Evolutionary conservation across 371 early-diverging fungal species (phyloP), one percentile per base, ranked within the genome.

Genomic region (Smittium culicis): DNA sequence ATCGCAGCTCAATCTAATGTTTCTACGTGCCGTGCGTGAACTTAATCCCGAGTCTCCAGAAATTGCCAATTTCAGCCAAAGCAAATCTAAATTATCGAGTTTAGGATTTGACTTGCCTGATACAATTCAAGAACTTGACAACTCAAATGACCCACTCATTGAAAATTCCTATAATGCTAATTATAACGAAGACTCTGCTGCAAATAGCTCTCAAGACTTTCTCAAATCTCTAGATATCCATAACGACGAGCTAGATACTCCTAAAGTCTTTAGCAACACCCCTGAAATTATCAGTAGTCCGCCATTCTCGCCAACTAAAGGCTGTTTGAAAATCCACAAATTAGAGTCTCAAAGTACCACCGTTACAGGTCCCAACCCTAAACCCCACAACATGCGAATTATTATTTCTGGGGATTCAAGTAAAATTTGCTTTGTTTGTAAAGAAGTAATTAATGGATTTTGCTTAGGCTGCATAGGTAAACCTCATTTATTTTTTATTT

Each of bases 1-100:
- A 31, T 35, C 63, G n/a, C 31, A 30, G 63, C n/a, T 63, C 29
- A 32, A 63, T n/a, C 63, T 63, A n/a, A 5, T 63, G 33, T 33
- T 63, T 31, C 5, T 63, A n/a, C 20, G 33, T 11, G 63, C 63
- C 63, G 32, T 11, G n/a, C 1, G 33, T 24, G 63, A 63, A 33
- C n/a, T 32, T 11, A 35, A 17, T 30, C 5, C n/a, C 32, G 33
- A 32, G 35, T 33, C 60, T n/a, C n/a, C n/a, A 59, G 27, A 27
- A 11, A 29, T 5, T 59, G 31, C 27, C n/a, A 5, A 11, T 11
- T n/a, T 11, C 27, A 31, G 5, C 14, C 16, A 5, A 31, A n/a
- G 11, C n/a, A 31, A 27, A 59, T 29, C 60, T n/a, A 5, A 11
- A 14, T 29, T 16, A 31, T 14, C n/a, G n/a, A n/a, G 60, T 11